Base-by-base conservation (phyloP, 2,329 filamentous ascomycete genomes). In the Graphilbum sp. region DNA sequence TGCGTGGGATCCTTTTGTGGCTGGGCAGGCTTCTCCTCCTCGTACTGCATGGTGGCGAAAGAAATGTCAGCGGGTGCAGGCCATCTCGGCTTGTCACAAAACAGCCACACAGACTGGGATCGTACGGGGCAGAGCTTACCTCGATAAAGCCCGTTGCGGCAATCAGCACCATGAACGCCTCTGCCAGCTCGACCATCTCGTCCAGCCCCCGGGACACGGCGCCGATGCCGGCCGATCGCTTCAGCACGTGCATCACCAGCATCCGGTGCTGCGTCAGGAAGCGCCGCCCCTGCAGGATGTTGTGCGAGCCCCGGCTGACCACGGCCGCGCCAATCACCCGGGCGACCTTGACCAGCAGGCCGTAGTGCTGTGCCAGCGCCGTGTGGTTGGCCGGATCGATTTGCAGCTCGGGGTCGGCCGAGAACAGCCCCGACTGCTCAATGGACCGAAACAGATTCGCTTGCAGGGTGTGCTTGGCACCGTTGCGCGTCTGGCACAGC, bases 361-460 rank as follows among this genome's bases (percentile, higher is more conserved):
- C 70, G 57, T 93, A 96, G 59, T 92, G 92, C 51, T 78, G 79
- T 45, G 76, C 72, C 17, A 94, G 67, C 4, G 84, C 79, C 41
- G 69, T 66, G 4, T 72, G 63, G 48, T 85, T 21, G 24, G 33
- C 23, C 58, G 50, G 52, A 70, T 70, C 69, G 41, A 87, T 75
- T 43, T 92, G 86, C 39, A 98, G 75, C 55, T 98, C 90, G 1
- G 90, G 90, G 54, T 98, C 90, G 12, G 82, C 81, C 9, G 76
- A 67, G 55, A 96, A 98, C 18, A 96, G 68, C n/a, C 76, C 74
- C 1, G 86, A 93, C 40, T 79, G 72, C 44, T 81, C 79, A 21
- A 96, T 63, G 0, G 83, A 71, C 33, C 78, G 72, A 62, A 98
- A 88, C 5, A 98, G 68, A 44, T 88, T 88, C 9, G 84, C 82